Evolutionary conservation across 1,139 yeast genomes (phyloP), one percentile per base, ranked within the genome.

Genomic region (Candida frijolesensis): DNA sequence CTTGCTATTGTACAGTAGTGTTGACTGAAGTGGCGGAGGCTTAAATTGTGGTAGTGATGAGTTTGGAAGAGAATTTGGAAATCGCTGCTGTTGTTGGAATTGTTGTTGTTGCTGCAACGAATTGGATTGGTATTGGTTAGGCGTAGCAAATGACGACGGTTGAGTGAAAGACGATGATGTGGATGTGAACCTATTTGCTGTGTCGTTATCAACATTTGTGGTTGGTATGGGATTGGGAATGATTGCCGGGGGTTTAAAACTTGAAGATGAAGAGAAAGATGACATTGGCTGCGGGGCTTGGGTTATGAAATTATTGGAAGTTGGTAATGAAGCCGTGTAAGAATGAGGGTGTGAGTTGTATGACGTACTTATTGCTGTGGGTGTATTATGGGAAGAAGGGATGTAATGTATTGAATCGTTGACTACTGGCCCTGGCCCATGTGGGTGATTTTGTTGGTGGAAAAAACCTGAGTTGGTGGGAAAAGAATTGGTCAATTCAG

Each of bases 341-440:
- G 77, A 70, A 55, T 69, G 71, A 25, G 29, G 29, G 55, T 68
- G 68, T 11, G 79, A 74, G 11, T 75, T 65, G 60, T 79, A 79
- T 4, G 83, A 78, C 11, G 76, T 68, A 54, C 80, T 73, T 15
- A 82, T 76, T 44, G 73, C 80, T 43, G 78, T 78, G 5, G 86
- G 87, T 2, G 85, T 79, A 60, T 81, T 79, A 60, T 81, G 85
- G 46, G 76, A 68, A 16, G 75, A 65, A 10, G 80, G 79, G 18
- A 76, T 70, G 56, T 71, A 75, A 57, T 69, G 68, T 57, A 70
- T 52, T 50, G 72, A 62, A 50, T 70, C 65, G 57, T 64, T 41
- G 19, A 40, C 32, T 19, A 25, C 32, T 44, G 35, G 15, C 33
- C 35, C 32, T 44, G 35, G 15, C 33, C 35, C 42, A 39, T 39